A percentile compares a stretch with the other conserved stretches of the same genome.
Conservation (phyloP, 2,329 filamentous ascomycete species). For the Hypomyces rosellus region DNA sequence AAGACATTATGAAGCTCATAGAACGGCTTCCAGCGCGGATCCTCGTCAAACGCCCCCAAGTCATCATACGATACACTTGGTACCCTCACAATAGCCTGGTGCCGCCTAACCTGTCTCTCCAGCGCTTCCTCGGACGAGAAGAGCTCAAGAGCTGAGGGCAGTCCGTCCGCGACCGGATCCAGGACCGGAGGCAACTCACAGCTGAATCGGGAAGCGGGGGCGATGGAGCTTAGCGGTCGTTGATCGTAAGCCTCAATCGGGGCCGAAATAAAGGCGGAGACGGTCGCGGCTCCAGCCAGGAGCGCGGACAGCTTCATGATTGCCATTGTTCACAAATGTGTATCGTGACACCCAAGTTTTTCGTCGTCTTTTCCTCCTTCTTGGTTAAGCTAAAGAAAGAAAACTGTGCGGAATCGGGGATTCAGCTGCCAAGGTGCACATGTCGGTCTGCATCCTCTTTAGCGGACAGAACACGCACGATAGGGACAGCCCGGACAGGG, state of each 20-base stretch:
- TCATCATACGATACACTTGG: constrained; percentile 52
- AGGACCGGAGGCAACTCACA: constrained; percentile 31
- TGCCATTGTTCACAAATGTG: constrained; percentile 1
- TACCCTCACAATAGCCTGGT: constrained; percentile 50
- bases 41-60: constrained; percentile 46
- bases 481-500: too few relatives aligned
- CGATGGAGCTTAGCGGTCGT: neutral
- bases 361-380: too few relatives aligned
- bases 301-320: constrained; percentile 6
- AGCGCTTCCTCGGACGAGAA: constrained; percentile 29
- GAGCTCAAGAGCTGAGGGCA: constrained; percentile 25
- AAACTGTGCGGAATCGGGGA: too few relatives aligned
- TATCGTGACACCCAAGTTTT: too few relatives aligned
- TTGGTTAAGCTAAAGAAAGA: too few relatives aligned
- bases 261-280: constrained; percentile 7
- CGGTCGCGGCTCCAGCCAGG: constrained; percentile 6
- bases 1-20: constrained; percentile 44
- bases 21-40: constrained; percentile 49
- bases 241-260: neutral
- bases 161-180: constrained; percentile 24
- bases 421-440: too few relatives aligned
- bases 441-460: too few relatives aligned
- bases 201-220: constrained; percentile 15
- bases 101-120: constrained; percentile 38
- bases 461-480: too few relatives aligned